phyloP scores from a whole-genome alignment of 2,329 filamentous ascomycete species.

The Byssoonygena ceratinophila region DNA sequence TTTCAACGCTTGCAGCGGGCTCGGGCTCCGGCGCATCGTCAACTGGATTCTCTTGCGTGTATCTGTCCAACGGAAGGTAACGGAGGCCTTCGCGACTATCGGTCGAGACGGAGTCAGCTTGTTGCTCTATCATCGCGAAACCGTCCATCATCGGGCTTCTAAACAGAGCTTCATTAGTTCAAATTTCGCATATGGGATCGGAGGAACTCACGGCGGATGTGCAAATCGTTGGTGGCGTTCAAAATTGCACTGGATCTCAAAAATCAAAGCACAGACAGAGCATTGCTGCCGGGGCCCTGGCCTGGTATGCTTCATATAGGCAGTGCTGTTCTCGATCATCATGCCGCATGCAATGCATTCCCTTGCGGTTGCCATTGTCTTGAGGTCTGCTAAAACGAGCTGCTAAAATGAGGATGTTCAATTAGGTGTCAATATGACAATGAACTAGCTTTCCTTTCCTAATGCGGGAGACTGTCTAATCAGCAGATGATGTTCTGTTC shows the following conservation, averaged over 20 bases:
- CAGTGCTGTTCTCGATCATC: not conserved
- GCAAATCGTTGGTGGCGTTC: constrained; percentile 2
- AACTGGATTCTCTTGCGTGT: not conserved
- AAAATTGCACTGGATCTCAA: constrained; percentile 2
- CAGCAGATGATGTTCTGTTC: not conserved
- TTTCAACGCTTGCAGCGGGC: not conserved
- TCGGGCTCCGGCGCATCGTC: not conserved
- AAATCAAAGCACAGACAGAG: not conserved
- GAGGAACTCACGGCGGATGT: not conserved
- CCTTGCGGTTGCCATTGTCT: not conserved
- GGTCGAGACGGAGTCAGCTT: not conserved
- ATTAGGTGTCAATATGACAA: too few relatives aligned
- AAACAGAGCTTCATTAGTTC: not conserved
- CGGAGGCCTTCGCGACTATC: not conserved
- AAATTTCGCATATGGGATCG: not conserved
- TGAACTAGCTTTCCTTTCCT: not conserved
- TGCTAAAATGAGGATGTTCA: too few relatives aligned
- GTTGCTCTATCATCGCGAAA: not conserved
- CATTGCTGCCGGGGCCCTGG: constrained; percentile 1
- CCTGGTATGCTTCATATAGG: constrained; percentile 4
- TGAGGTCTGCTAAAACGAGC: not conserved
- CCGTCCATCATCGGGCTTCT: not conserved
- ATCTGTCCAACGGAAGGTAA: not conserved
- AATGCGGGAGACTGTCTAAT: not conserved
- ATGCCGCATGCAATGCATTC: constrained; percentile 4